Evolutionary conservation across 2,329 filamentous ascomycete genomes (phyloP).

Genomic region (Alternaria sp.): DNA sequence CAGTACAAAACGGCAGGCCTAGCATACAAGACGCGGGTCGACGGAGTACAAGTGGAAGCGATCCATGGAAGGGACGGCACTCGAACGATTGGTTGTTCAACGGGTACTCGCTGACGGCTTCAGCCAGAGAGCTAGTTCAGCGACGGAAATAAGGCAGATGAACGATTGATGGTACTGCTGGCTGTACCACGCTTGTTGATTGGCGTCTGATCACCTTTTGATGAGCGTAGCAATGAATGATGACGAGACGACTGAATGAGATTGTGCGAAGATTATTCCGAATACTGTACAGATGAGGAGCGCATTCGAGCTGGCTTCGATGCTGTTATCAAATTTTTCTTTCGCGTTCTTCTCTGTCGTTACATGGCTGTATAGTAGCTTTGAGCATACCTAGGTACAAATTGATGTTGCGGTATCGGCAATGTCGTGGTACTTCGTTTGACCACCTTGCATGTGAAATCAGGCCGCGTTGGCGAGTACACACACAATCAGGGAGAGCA

Average conservation of each 20-base stretch:
- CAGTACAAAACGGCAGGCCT: constrained; percentile 33
- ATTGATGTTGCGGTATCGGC: background rate
- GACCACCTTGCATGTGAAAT: background rate
- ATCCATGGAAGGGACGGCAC: constrained; percentile 49
- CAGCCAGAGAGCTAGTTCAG: constrained; percentile 42
- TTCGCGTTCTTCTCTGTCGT: background rate
- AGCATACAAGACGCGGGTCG: constrained; percentile 34
- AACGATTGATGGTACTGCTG: constrained; percentile 24
- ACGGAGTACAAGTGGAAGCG: constrained; percentile 42
- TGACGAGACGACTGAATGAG: background rate
- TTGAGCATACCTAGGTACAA: background rate
- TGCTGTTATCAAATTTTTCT: background rate
- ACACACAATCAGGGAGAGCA: background rate
- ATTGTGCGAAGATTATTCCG: background rate
- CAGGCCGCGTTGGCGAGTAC: no score
- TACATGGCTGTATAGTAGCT: constrained; percentile 11
- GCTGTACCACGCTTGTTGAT: constrained; percentile 27
- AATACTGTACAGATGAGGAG: background rate
- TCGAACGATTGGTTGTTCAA: constrained; percentile 52
- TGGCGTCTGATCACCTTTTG: constrained; percentile 31
- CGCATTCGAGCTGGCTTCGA: background rate
- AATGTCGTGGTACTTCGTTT: background rate
- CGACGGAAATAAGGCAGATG: constrained; percentile 29
- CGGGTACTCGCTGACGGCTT: constrained; percentile 49
- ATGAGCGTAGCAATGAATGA: background rate